Conservation (phyloP, 2,329 filamentous ascomycete genomes). For the Aspergillus fischeri region DNA sequence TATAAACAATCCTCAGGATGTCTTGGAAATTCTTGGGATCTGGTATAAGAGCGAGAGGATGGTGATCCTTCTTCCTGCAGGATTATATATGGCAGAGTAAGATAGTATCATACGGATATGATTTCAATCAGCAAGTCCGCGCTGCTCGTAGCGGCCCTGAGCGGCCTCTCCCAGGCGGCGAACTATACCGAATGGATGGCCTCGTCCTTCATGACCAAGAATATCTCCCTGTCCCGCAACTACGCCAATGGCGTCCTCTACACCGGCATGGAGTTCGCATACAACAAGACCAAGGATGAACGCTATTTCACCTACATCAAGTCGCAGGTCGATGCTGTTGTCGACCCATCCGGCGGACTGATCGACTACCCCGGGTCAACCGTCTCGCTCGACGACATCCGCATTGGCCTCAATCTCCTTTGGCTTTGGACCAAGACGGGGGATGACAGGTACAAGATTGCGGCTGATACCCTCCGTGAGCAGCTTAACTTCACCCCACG, state of each 20-base stretch:
- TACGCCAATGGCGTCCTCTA: slow-evolving; percentile 14
- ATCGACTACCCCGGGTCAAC: slow-evolving; percentile 4
- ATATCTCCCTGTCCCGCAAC: slow-evolving; percentile 9
- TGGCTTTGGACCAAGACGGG: slow-evolving; percentile 10
- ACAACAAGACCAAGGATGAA: slow-evolving; percentile 11
- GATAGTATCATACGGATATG: background rate
- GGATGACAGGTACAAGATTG: slow-evolving; percentile 13
- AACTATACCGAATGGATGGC: slow-evolving; percentile 15
- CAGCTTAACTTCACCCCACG: slow-evolving; percentile 13
- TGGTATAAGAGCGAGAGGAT: background rate
- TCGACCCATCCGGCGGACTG: slow-evolving; percentile 3
- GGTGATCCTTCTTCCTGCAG: background rate
- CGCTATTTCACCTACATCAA: slow-evolving; percentile 7
- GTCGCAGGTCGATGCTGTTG: slow-evolving; percentile 8
- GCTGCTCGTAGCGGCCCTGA: background rate
- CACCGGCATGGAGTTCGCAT: slow-evolving; percentile 10
- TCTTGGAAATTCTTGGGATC: background rate
- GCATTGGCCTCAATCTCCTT: slow-evolving; percentile 12
- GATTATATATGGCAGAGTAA: too few species aligned
- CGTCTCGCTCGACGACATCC: slow-evolving; percentile 12
- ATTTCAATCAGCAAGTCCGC: background rate
- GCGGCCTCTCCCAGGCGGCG: background rate
- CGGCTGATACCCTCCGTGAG: slow-evolving; percentile 7
- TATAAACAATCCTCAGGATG: background rate
- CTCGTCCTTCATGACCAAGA: slow-evolving; percentile 9